phyloP scores from a whole-genome alignment of 2,329 filamentous ascomycete genomes.

The Penicillium brevicompactum region DNA sequence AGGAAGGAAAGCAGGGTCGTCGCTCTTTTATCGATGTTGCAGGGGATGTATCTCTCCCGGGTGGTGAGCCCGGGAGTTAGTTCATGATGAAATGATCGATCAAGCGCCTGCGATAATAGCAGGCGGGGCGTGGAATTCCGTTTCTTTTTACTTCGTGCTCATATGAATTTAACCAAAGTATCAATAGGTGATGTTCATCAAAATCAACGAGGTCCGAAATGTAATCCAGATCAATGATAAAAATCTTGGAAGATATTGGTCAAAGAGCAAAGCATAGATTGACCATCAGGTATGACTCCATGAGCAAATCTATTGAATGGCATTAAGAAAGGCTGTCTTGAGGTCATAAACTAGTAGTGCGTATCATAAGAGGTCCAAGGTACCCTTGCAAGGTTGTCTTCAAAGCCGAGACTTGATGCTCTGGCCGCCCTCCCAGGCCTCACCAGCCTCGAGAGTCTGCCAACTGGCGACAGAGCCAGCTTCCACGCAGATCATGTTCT shows the following conservation, averaged over 20 bases:
- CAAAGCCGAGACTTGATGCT: slow-evolving; percentile 51
- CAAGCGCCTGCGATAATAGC: neutral
- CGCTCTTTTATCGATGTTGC: slow-evolving; percentile 18
- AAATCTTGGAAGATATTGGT: no score
- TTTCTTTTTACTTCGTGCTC: neutral
- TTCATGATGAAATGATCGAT: neutral
- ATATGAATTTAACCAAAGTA: neutral
- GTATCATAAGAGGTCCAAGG: neutral
- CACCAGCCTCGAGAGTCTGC: slow-evolving; percentile 81
- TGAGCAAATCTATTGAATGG: neutral
- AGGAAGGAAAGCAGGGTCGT: slow-evolving; percentile 17
- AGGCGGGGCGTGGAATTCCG: neutral
- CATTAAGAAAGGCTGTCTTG: slow-evolving; percentile 4
- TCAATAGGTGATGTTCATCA: neutral
- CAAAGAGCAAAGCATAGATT: no score
- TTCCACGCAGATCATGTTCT: slow-evolving; percentile 93
- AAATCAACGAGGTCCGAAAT: neutral
- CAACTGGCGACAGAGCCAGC: slow-evolving; percentile 80
- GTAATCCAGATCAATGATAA: neutral
- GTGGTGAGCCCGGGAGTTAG: slow-evolving; percentile 2
- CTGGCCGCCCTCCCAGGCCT: slow-evolving; percentile 67
- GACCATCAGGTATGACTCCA: neutral
- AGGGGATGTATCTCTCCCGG: neutral
- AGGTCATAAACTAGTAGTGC: slow-evolving; percentile 18
- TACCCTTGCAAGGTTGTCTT: neutral